Evolutionary conservation across 441 rosid species (phyloP), one percentile per base, ranked within the genome.

Genomic region (Bocquillonia castaneifolia): DNA sequence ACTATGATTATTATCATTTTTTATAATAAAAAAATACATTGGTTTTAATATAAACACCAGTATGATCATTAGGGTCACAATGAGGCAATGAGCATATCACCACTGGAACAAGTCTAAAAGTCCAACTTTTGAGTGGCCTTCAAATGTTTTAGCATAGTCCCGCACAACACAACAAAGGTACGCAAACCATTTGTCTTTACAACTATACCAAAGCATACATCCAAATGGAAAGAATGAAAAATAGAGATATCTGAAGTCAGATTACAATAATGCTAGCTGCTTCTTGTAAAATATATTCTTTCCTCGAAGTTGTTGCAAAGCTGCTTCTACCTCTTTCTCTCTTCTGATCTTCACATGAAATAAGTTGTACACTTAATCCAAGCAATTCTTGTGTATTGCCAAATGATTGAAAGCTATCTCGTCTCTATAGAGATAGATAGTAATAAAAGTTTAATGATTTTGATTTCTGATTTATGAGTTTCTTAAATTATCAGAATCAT

Each of bases 141-240:
- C 77, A 13, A 85, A 84, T 59, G 86, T 85, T 64, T 80, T 85
- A n/a, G 82, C 83, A 59, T 82, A 88, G 18, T 88, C 91, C 94
- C 88, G 88, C n/a, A n/a, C n/a, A n/a, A n/a, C n/a, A n/a, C n/a
- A n/a, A n/a, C n/a, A 73, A 5, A 4, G 18, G 17, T 1, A 53
- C 12, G 7, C 6, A 20, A 14, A 50, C 8, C 18, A 44, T 39
- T 60, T 26, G 23, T 12, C 17, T 36, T 23, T 9, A 37, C 5
- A n/a, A n/a, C 48, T 0, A 14, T 0, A 3, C 15, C 15, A 22
- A 12, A 4, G 15, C 40, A 3, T 20, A 23, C 17, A 3, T 14
- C 5, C 3, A 10, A 42, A 14, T 13, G 20, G 10, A 42, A 42
- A 44, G 2, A 1, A 10, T 4, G 0, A 44, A 1, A 44, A 44